Conservation (phyloP, 257 asterid species). For the Lycium ferocissimum region DNA sequence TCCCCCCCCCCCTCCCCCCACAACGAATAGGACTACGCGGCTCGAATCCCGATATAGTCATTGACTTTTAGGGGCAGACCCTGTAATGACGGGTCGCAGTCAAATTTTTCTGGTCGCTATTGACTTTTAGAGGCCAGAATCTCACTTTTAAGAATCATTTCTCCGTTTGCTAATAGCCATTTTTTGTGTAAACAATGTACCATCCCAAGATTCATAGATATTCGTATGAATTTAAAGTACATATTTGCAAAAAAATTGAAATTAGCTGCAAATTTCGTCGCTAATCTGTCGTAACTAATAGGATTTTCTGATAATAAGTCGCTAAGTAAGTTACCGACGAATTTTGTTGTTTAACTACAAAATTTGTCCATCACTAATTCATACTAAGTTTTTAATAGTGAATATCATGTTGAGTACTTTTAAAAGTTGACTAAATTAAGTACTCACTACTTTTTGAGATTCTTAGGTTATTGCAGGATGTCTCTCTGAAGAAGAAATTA, state of each 20-base stretch:
- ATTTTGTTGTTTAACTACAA: too few relatives aligned
- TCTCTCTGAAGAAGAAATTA: conserved; percentile 76
- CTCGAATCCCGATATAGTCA: too few relatives aligned
- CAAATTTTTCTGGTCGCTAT: neutral
- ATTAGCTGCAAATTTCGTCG: too few relatives aligned
- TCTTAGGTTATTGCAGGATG: conserved; percentile 72
- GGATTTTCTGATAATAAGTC: too few relatives aligned
- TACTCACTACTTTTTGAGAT: neutral
- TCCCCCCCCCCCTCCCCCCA: too few relatives aligned
- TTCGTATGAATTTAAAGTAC: too few relatives aligned
- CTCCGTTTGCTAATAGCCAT: neutral
- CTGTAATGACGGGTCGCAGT: neutral
- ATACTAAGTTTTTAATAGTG: too few relatives aligned
- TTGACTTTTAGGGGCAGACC: neutral
- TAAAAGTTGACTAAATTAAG: neutral
- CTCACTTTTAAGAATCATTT: neutral
- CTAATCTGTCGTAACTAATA: too few relatives aligned
- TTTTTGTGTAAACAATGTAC: neutral
- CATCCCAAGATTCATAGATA: neutral
- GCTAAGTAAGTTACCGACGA: too few relatives aligned
- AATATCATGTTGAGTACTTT: neutral
- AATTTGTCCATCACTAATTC: too few relatives aligned
- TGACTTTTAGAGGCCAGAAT: neutral
- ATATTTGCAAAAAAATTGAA: too few relatives aligned
- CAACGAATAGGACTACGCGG: too few relatives aligned